These are phyloP conservation scores for Amphirosellinia nigrospora DNA, from an alignment of 495 filamentous ascomycete species.

Conservation along the genomic window DNA sequence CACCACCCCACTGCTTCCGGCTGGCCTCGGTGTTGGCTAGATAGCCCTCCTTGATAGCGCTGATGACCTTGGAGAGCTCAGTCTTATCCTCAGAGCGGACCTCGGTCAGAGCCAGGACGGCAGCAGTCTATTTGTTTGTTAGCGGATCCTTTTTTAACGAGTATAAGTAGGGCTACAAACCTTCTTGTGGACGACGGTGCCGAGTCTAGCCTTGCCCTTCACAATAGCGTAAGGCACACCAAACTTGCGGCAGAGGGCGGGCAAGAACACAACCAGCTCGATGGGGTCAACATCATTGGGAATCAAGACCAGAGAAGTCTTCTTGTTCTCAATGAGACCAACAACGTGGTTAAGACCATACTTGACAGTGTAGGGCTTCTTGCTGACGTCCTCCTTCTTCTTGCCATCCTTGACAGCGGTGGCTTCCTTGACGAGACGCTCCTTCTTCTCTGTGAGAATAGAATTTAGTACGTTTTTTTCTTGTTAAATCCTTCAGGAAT, in stretches of 20 bases:
- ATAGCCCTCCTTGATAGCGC: slow-evolving; percentile 98
- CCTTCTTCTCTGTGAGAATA: slow-evolving; percentile 83
- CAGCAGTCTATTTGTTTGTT: slow-evolving; percentile 73
- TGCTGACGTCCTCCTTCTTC: slow-evolving; percentile 99
- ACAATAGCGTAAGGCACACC: slow-evolving; percentile 98
- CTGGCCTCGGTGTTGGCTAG: slow-evolving; percentile 91
- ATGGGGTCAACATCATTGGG: slow-evolving; percentile 99
- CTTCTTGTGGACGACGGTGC: slow-evolving; percentile 99
- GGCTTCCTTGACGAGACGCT: slow-evolving; percentile 96
- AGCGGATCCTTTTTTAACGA: neutral
- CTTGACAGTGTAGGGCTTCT: slow-evolving; percentile 99
- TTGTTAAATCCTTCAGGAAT: no score
- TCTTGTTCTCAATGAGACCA: slow-evolving; percentile 99
- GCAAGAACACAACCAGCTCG: slow-evolving; percentile 98
- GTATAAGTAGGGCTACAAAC: slow-evolving; percentile 45
- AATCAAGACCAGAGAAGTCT: slow-evolving; percentile 96
- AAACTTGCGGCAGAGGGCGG: slow-evolving; percentile 99
- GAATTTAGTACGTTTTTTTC: slow-evolving; percentile 1
- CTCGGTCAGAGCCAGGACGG: slow-evolving; percentile 94
- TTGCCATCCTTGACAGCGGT: slow-evolving; percentile 96
- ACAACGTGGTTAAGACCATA: slow-evolving; percentile 99
- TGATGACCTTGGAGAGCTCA: slow-evolving; percentile 95
- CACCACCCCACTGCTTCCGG: slow-evolving; percentile 97
- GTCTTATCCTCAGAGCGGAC: slow-evolving; percentile 96
- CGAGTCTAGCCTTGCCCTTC: slow-evolving; percentile 99